Base-by-base conservation (phyloP, 2,329 filamentous ascomycete genomes). In the Phaeomoniella chlamydospora region DNA sequence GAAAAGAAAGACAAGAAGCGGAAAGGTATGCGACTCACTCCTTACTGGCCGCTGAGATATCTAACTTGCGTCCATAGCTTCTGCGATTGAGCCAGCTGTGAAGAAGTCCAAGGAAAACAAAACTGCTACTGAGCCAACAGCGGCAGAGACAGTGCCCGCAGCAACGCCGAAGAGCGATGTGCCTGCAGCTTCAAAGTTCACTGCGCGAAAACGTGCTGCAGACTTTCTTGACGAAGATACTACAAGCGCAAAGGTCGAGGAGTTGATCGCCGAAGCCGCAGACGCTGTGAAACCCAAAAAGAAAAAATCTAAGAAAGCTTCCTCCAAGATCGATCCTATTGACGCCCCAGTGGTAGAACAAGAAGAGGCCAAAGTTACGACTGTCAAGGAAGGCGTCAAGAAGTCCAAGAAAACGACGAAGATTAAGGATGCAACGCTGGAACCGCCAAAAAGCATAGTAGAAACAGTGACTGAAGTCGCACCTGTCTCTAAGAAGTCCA, bases 61-160 rank as follows among this genome's bases (percentile, higher is more conserved):
- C 22, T n/a, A n/a, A 10, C n/a, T n/a, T n/a, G 10, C 22, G 10
- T 29, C 22, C 10, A n/a, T n/a, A 26, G 22, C n/a, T 26, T 16
- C 15, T 6, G 31, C 17, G 5, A 41, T 42, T 31, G 31, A 41
- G 15, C 70, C 70, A 29, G 67, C 69, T 9, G n/a, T n/a, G n/a
- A 67, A 66, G 39, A 81, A 80, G 50, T 73, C 74, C 16, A 80
- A 79, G 51, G 63, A 62, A 45, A 54, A 51, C 43, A 52, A 55
- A 29, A 46, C 44, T 35, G 45, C 47, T 38, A 59, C 57, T 42
- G 33, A 48, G 36, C n/a, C n/a, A n/a, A 37, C 46, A 33, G 46
- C 57, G 34, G 26, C 33, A 37, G 38, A 39, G 26, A 37, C 37
- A 31, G 42, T 43, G 34, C 35, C 47, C 34, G 42, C 44, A 22